phyloP scores from a whole-genome alignment of 192 early-diverging fungal species.

The Funneliformis geosporum region DNA sequence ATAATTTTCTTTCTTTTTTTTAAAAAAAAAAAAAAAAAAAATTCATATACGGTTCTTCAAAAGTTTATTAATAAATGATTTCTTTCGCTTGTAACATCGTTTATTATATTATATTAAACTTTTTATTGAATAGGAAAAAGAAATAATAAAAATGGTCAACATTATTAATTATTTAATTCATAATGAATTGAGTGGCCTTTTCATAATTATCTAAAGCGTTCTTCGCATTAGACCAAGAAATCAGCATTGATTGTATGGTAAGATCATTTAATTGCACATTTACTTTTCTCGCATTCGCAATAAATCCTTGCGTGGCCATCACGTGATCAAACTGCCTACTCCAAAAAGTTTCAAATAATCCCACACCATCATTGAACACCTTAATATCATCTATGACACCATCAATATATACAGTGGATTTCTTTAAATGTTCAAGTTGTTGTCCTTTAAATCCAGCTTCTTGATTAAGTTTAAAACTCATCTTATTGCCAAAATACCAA shows the following conservation, averaged over 20 bases:
- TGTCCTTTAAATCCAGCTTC: background rate
- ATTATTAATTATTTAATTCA: background rate
- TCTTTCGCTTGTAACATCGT: too few species aligned
- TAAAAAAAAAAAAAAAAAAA: too few species aligned
- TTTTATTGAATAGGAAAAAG: too few species aligned
- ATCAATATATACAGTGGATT: background rate
- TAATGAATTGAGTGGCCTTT: background rate
- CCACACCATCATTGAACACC: background rate
- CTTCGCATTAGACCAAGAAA: background rate
- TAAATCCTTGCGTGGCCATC: background rate
- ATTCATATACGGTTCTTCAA: too few species aligned
- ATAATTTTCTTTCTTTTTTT: too few species aligned
- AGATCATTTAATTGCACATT: background rate
- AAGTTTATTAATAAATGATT: too few species aligned
- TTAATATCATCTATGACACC: background rate
- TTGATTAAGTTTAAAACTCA: background rate
- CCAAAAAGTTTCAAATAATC: conserved; percentile 2
- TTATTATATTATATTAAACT: too few species aligned
- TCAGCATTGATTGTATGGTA: background rate
- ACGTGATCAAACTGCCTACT: background rate
- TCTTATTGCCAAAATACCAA: conserved; percentile 3
- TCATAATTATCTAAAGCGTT: background rate
- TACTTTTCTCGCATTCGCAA: background rate
- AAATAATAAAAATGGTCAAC: too few species aligned
- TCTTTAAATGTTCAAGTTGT: background rate